Evolutionary conservation across 805 yeast species (phyloP).

Genomic region (Kluyveromyces starmeri): DNA sequence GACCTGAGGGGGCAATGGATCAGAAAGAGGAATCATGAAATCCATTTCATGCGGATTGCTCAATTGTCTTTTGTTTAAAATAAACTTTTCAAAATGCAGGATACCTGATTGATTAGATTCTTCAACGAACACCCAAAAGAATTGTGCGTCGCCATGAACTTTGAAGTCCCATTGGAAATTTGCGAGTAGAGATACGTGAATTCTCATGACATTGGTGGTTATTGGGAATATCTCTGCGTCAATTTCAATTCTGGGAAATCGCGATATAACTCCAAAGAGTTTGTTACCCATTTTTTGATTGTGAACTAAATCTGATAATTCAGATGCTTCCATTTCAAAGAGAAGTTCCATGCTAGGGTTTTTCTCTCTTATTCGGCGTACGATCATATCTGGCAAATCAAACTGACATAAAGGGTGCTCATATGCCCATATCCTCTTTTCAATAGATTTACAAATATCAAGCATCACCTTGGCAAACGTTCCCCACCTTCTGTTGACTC

Average conservation of each 20-base stretch:
- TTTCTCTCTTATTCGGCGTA: conserved; percentile 52
- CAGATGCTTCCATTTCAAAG: conserved; percentile 63
- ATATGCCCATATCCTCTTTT: conserved; percentile 77
- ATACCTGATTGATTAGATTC: conserved; percentile 67
- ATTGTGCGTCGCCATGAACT: conserved; percentile 74
- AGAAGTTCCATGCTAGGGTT: conserved; percentile 63
- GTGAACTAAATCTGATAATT: conserved; percentile 85
- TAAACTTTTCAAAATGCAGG: conserved; percentile 73
- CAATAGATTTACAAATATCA: conserved; percentile 79
- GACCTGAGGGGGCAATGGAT: conserved; percentile 86
- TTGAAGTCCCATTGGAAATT: conserved; percentile 81
- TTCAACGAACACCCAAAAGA: conserved; percentile 90
- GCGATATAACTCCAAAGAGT: conserved; percentile 49
- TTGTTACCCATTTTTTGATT: conserved; percentile 64
- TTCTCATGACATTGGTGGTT: conserved; percentile 75
- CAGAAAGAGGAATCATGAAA: conserved; percentile 84
- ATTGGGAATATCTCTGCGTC: conserved; percentile 84
- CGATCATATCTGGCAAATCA: conserved; percentile 60
- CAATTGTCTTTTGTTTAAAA: conserved; percentile 52
- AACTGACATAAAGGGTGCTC: conserved; percentile 88
- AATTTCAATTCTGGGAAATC: conserved; percentile 69
- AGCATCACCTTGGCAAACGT: conserved; percentile 62
- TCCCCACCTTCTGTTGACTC: conserved; percentile 90
- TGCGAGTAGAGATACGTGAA: conserved; percentile 60
- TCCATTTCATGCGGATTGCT: conserved; percentile 61